Percentiles rank a stretch among this genome's conserved stretches.
Conservation (phyloP, 441 rosid genomes). For the Pelargonium citronellum region DNA sequence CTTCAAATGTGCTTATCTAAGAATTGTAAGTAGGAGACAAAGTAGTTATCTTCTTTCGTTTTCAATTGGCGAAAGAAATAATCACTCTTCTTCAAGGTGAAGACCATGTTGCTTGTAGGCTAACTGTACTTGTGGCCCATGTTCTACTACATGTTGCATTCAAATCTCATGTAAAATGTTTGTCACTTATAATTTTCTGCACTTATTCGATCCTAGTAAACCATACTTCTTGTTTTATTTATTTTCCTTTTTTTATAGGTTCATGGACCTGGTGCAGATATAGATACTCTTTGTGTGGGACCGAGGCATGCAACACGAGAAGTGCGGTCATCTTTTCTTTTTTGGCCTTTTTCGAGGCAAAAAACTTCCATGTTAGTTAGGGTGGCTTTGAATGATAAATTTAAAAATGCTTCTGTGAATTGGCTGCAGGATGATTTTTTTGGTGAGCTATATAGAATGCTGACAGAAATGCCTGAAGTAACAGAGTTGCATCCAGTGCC, state of each 20-base stretch:
- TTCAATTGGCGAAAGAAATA: too few relatives aligned
- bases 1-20: too few relatives aligned
- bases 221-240: background rate
- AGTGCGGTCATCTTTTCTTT: constrained; percentile 40
- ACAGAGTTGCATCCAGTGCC: constrained; percentile 94
- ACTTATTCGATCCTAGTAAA: background rate
- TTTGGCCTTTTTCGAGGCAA: constrained; percentile 24
- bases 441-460: constrained; percentile 74
- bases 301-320: constrained; percentile 93
- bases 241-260: constrained; percentile 43
- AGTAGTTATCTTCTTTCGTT: too few relatives aligned
- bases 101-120: too few relatives aligned
- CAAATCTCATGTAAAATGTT: background rate
- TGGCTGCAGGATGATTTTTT: constrained; percentile 78
- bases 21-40: too few relatives aligned
- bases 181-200: background rate
- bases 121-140: too few relatives aligned
- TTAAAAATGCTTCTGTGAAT: constrained; percentile 22
- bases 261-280: constrained; percentile 99
- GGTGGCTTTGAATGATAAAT: constrained; percentile 19
- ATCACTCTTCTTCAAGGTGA: too few relatives aligned
- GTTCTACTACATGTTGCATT: background rate
- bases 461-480: constrained; percentile 87
- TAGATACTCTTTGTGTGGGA: constrained; percentile 92
- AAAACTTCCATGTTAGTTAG: constrained; percentile 19